Evolutionary conservation across 805 yeast species (phyloP), one percentile per base, ranked within the genome.

Genomic region (Sugiyamaella americana): DNA sequence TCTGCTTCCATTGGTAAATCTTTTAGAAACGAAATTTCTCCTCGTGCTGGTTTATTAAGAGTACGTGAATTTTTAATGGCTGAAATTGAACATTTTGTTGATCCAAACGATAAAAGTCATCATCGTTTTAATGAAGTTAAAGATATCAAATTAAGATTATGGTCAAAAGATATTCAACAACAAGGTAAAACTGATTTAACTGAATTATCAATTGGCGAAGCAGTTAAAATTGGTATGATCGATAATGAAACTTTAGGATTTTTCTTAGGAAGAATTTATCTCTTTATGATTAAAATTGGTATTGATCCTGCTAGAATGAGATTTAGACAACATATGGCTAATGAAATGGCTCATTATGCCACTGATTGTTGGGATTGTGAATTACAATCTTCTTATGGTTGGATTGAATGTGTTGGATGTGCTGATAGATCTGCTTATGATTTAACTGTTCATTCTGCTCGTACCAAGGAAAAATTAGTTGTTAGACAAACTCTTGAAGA

Each of bases 281-380:
- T 72, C 62, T 93, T 93, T 70, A 76, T 93, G 66, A 62, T 72
- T 53, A 86, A 84, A 65, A 87, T 93, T 62, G 99, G 99, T 73
- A 88, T 89, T 56, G 91, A 93, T 67, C 74, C 82, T 51, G 63
- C 70, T 48, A 81, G 87, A 62, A 70, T 93, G 66, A 81, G 99
- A 68, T 93, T 93, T 80, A 85, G 99, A 75, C 98, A 93, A 74
- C 99, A 93, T 71, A 82, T 93, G 95, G 76, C 82, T 58, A 93
- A 93, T 66, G 99, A 93, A 74, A 93, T 93, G 99, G 99, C 99
- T 17, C 99, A 93, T 69, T 93, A 93, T 68, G 98, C 98, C 51
- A 82, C 95, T 57, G 99, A 93, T 72, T 93, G 99, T 75, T 93
- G 99, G 99, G 99, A 93, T 72, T 97, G 95, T 55, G 99, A 93